Percentiles rank a stretch among this genome's conserved stretches.
Evolutionary conservation across 371 early-diverging fungal species (phyloP).

Genomic region (Rhizopus delemar): DNA sequence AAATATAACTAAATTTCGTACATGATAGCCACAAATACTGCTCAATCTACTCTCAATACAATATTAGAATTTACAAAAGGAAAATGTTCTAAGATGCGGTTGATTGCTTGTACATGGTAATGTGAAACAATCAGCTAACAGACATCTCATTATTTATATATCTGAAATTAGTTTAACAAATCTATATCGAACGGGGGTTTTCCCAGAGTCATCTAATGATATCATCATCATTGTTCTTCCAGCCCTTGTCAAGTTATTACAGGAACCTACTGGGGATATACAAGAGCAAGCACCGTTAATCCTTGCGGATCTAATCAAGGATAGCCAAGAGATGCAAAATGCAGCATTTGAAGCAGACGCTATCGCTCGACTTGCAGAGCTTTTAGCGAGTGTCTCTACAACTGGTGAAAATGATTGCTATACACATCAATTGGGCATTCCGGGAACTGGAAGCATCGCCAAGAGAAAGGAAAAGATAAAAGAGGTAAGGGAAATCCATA

Average conservation of each 20-base stretch:
- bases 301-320: constrained; percentile 73
- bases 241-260: constrained; percentile 75
- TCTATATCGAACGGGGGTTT: constrained; percentile 63
- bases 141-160: constrained; percentile 50
- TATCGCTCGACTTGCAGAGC: constrained; percentile 65
- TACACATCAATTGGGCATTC: constrained; percentile 33
- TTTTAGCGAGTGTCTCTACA: constrained; percentile 49
- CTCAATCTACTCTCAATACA: constrained; percentile 44
- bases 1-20: neutral
- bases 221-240: constrained; percentile 67
- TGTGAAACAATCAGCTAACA: neutral
- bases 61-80: constrained; percentile 66
- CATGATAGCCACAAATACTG: constrained; percentile 27
- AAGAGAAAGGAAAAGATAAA: constrained; percentile 65
- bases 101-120: constrained; percentile 74
- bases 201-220: constrained; percentile 61
- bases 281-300: constrained; percentile 75
- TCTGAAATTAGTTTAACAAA: constrained; percentile 60
- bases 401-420: constrained; percentile 49
- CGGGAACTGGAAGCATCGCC: constrained; percentile 52
- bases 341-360: constrained; percentile 81
- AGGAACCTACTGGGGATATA: constrained; percentile 53
- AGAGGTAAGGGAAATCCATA: constrained; percentile 45
- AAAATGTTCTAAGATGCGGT: constrained; percentile 65
- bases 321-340: constrained; percentile 77